Percentiles rank a stretch among this genome's conserved stretches.
These are phyloP conservation scores for Lachnum nothofagi DNA, from an alignment of 2,329 filamentous ascomycete genomes.

Conservation along the genomic window DNA sequence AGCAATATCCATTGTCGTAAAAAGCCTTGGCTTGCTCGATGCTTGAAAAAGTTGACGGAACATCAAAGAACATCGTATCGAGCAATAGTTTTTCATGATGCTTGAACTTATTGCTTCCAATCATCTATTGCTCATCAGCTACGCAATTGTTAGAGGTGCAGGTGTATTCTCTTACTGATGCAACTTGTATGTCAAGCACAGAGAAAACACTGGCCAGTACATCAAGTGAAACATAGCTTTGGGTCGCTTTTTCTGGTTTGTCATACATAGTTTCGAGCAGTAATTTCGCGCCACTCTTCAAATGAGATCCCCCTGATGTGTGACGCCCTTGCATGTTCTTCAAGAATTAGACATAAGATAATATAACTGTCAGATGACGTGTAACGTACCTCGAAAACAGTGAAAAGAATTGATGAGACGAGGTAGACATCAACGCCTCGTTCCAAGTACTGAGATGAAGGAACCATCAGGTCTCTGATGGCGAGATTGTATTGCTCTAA, in stretches of 20 bases:
- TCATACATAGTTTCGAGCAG: conserved; percentile 11
- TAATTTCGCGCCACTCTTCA: conserved; percentile 15
- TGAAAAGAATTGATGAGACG: conserved; percentile 20
- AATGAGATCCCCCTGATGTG: conserved; percentile 9
- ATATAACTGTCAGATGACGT: neutral
- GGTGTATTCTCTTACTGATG: neutral
- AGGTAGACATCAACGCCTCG: conserved; percentile 16
- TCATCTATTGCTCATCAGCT: conserved; percentile 6
- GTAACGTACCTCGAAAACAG: conserved; percentile 19
- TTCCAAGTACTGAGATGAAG: conserved; percentile 3
- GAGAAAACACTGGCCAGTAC: conserved; percentile 6
- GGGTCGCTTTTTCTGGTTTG: conserved; percentile 2
- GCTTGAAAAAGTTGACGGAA: conserved; percentile 5
- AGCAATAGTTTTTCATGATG: neutral
- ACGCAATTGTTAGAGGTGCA: neutral
- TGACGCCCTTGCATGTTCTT: conserved; percentile 17
- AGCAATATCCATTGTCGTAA: conserved; percentile 8
- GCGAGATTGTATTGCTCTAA: conserved; percentile 18
- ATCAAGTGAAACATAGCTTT: conserved; percentile 7
- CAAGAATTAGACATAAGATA: conserved; percentile 2
- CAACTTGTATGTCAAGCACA: conserved; percentile 3
- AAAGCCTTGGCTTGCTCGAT: conserved; percentile 11
- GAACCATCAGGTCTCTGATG: conserved; percentile 15
- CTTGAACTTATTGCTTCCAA: neutral
- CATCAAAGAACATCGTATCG: neutral